Conservation (phyloP, 805 yeast genomes). For the Zygosaccharomyces gambellarensis region DNA sequence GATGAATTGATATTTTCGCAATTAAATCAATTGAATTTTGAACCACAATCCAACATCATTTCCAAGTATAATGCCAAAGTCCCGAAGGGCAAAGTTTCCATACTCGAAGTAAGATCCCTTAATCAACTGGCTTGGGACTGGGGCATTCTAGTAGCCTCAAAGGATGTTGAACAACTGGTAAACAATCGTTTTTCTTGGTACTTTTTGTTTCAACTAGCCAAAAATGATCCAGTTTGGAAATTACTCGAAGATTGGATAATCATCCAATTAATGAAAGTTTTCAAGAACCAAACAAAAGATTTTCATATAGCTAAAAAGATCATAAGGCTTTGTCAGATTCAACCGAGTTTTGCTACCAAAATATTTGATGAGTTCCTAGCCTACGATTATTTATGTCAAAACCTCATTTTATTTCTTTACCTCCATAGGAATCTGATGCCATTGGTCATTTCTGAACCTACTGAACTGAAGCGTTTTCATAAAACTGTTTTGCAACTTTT, state of each 20-base stretch:
- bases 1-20: constrained; percentile 11
- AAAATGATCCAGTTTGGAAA: constrained; percentile 11
- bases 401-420: constrained; percentile 12
- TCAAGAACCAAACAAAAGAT: constrained; percentile 5
- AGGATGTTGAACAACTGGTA: constrained; percentile 11
- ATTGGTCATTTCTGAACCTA: constrained; percentile 5
- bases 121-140: constrained; percentile 19
- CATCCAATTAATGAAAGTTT: constrained; percentile 16
- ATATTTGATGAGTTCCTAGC: constrained; percentile 16
- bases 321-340: constrained; percentile 12
- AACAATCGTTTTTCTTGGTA: constrained; percentile 8
- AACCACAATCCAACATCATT: neutral
- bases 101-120: constrained; percentile 15
- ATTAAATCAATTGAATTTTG: constrained; percentile 2
- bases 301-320: neutral
- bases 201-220: constrained; percentile 10
- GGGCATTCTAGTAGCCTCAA: constrained; percentile 16
- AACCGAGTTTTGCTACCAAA: constrained; percentile 5
- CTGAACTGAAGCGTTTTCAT: constrained; percentile 1
- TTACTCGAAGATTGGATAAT: constrained; percentile 17
- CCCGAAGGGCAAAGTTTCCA: constrained; percentile 10
- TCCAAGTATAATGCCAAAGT: neutral
- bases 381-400: constrained; percentile 13
- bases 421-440: constrained; percentile 13
- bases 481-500: constrained; percentile 14